Base-by-base conservation (phyloP, 2,329 filamentous ascomycete genomes). In the Diaporthe amygdali region DNA sequence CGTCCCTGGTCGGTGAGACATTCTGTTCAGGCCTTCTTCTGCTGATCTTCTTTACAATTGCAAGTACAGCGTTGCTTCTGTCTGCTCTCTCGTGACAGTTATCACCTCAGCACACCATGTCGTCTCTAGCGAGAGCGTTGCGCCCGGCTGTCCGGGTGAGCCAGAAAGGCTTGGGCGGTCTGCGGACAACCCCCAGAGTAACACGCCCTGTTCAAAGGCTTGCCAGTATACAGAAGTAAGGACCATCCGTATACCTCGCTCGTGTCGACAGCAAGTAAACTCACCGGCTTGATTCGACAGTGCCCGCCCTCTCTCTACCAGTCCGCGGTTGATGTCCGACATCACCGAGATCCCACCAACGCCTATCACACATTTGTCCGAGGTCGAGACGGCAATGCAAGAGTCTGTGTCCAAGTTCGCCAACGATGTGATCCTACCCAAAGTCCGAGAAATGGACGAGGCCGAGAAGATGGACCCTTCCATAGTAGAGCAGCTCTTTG, bases 371-470 rank as follows among this genome's bases (percentile, higher is more conserved):
- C 95, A 97, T 82, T 87, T 97, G 74, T 97, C 94, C 76, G 96
- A 99, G 83, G 92, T 93, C 71, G 96, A 99, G 84, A 79, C 89
- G 17, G 90, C 96, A 78, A 97, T 99, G 93, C 90, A 92, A 74
- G 96, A 99, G 70, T 89, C 93, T 1, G 96, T 99, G 5, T 91
- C 91, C 77, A 97, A 96, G 82, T 98, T 98, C 78, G 95, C 96
- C 74, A 91, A 90, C 79, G 95, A 98, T 69, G 89, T 95, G 37
- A 93, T 99, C 76, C 90, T 95, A 66, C 96, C 96, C 68, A 96
- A 95, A 82, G 95, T 94, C 14, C 93, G 96, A 71, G 95, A 97
- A 22, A 99, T 99, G 96, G 96, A 99, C 81, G 96, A 99, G 87
- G 92, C 92, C 37, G 96, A 99, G 87, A 83, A 88, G 71, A 98